Evolutionary conservation across 148 eudicot species (phyloP), one percentile per base, ranked within the genome.

Genomic region (Polygonum aviculare): DNA sequence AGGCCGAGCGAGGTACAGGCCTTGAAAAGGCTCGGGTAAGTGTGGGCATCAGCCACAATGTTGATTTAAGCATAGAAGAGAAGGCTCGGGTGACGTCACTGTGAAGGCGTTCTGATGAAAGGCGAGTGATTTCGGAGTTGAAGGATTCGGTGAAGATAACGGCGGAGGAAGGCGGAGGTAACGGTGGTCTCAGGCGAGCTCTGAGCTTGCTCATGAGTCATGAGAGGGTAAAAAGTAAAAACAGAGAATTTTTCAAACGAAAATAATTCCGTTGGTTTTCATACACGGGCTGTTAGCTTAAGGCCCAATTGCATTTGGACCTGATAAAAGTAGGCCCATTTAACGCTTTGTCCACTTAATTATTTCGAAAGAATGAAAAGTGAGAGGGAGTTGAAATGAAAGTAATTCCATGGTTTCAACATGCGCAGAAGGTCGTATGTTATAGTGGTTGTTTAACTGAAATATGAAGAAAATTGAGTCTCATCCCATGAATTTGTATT

Each of bases 21-120:
- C 83, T 91, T 94, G 82, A 94, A 81, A 15, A 91, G 80, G 49
- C 84, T 81, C 0, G 98, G 98, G 82, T 79, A 94, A 3, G 97
- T 86, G 82, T 86, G 87, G 72, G 95, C 84, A 80, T 94, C 98
- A 18, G 91, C 83, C 14, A 82, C 79, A 12, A 78, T 81, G 52
- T 83, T 60, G 80, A 83, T 55, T 79, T 79, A 49, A 89, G 84
- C 92, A 92, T 89, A 69, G 88, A 83, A 55, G 84, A 59, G 83
- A 85, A 92, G 18, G 90, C 83, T 78, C 11, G 76, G 35, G 92
- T 81, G 73, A 86, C 98, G 48, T 86, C 72, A 12, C 74, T 77
- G 80, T 91, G 92, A 52, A 72, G 72, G 14, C 90, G 87, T 49
- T 73, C 54, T 2, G 88, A 70, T 5, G 93, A 91, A 15, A 90